Percentiles rank a stretch among this genome's conserved stretches.
These are phyloP conservation scores for Claviceps maximensis DNA, from an alignment of 2,329 filamentous ascomycete species.

Conservation along the genomic window DNA sequence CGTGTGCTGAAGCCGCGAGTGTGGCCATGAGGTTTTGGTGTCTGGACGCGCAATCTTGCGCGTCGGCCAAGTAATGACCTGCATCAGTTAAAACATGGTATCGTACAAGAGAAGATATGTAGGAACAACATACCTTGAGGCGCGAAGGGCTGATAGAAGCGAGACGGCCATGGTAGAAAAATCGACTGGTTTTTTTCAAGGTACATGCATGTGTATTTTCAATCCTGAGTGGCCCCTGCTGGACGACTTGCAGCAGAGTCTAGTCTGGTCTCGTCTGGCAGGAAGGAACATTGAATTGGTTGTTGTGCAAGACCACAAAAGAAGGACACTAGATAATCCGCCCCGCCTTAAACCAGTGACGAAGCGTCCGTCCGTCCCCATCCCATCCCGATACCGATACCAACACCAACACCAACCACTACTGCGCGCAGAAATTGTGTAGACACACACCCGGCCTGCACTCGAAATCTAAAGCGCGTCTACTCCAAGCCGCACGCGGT, in stretches of 20 bases:
- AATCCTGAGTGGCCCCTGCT: too few species aligned
- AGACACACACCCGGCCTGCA: background rate
- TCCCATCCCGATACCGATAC: background rate
- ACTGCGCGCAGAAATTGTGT: background rate
- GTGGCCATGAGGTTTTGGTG: background rate
- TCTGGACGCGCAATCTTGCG: conserved; percentile 1
- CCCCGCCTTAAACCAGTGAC: conserved; percentile 3
- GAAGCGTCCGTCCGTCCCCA: background rate
- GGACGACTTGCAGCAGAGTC: too few species aligned
- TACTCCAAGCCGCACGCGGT: background rate
- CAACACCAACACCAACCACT: background rate
- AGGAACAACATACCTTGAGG: conserved; percentile 1
- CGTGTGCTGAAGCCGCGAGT: conserved; percentile 8
- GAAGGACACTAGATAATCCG: conserved; percentile 8
- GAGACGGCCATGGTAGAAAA: background rate
- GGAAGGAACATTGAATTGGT: too few species aligned
- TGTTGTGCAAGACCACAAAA: background rate
- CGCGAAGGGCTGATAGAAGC: background rate
- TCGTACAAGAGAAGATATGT: background rate
- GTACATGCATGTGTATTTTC: too few species aligned
- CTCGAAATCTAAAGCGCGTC: background rate
- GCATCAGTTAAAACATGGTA: background rate
- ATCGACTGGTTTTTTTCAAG: background rate
- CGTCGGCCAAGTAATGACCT: conserved; percentile 4
- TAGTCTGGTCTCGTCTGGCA: too few species aligned